Evolutionary conservation across 225 moss, liverwort and hornwort species (phyloP), one percentile per base, ranked within the genome.

Genomic region (Asterella californica): DNA sequence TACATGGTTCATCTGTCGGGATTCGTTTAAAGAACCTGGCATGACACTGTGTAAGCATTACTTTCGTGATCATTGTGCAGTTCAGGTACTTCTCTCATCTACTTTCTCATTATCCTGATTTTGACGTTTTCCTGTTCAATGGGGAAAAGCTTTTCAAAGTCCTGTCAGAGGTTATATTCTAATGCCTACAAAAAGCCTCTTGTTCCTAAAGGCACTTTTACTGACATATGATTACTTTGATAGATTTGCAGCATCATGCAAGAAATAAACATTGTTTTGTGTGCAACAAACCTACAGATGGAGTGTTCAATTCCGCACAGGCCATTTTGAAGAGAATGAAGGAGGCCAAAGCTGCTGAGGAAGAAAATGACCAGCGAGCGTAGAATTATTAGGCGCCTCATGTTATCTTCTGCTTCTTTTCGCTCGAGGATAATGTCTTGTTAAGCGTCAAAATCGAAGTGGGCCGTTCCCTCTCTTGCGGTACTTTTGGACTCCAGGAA

Each of bases 41-140:
- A 76, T 91, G 45, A 97, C 96, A 9, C 89, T 83, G 22, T 97
- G 96, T 92, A 97, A 97, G 82, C 96, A 92, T 63, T 97, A 91
- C 76, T 97, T 94, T 34, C 94, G 96, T 70, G 94, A 97, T 84
- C 94, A 97, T 79, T 97, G 94, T 82, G 96, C 96, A 30, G 75
- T 97, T 79, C 94, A 92, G 96, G 96, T 94, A 57, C 29, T 19
- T 33, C 22, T 25, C 10, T n/a, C n/a, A n/a, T n/a, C n/a, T n/a
- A n/a, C n/a, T 0, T n/a, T 45, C 22, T 21, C 46, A n/a, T 25
- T 38, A 21, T 45, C 32, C 0, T 33, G 24, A 9, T 14, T 42
- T 21, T 25, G 46, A 46, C 15, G 45, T 21, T 46, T 45, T 19
- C 70, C 70, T 46, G n/a, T 2, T 22, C 22, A 10, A n/a, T 25